Evolutionary conservation across 352 stramenopile species (phyloP), one percentile per base, ranked within the genome.

Genomic region (Phytophthora ohioensis): DNA sequence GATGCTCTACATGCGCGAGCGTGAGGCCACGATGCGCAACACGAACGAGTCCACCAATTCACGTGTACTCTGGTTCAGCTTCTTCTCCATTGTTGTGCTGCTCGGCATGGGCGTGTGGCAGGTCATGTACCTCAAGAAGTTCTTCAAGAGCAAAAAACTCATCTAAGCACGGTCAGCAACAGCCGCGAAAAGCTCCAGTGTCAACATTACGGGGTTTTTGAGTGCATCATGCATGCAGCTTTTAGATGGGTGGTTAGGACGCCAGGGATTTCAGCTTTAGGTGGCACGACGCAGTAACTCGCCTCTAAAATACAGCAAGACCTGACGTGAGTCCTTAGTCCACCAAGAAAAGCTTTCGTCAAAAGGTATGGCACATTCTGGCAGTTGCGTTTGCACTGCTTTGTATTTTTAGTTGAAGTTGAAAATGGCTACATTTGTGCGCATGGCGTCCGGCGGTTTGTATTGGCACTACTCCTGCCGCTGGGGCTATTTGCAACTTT

Each of bases 141-240:
- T 97, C 59, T 97, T 97, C 86, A 97, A 97, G 81, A 93, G 85
- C 78, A 96, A 96, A 75, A 97, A 97, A 75, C 83, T 97, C 66
- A 95, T 97, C 65, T 97, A 93, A 73, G 32, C 32, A 58, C 30
- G 11, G 17, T 10, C 7, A 8, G 17, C 45, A 34, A 30, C 17
- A 17, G 57, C 42, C 41, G 10, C 31, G 43, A 36, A 21, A 9
- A 56, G 31, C 5, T 12, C 48, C 30, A 15, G 31, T 31, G n/a
- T 32, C 12, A 1, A 5, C 46, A 3, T n/a, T 6, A 42, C 49
- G 30, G 21, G n/a, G 56, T 54, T 45, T 43, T 12, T 27, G 21
- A 27, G 21, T 27, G 21, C 21, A 27, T 27, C 21, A 27, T 17
- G 8, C 32, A 17, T 35, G 47, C 47, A 59, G 45, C 27, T 63